phyloP scores from a whole-genome alignment of 257 asterid species.

The Nicotiana benthamiana region DNA sequence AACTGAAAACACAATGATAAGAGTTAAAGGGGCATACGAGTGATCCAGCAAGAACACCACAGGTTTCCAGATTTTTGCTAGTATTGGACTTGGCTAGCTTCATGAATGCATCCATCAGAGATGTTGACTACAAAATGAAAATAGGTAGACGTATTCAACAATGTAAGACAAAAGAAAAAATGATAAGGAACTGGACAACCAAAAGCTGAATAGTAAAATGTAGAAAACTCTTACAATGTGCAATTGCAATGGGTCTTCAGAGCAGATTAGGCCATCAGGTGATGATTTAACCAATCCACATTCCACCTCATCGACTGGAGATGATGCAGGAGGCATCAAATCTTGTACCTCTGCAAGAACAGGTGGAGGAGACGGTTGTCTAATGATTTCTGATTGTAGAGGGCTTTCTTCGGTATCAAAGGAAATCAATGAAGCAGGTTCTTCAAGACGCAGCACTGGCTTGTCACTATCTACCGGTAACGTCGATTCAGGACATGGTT shows the following conservation, averaged over 20 bases:
- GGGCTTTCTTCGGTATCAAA: conserved; percentile 56
- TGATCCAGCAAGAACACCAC: conserved; percentile 94
- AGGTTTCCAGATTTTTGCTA: conserved; percentile 78
- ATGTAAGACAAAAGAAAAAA: background rate
- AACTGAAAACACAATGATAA: background rate
- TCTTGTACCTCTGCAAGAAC: conserved; percentile 80
- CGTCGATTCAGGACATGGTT: conserved; percentile 29
- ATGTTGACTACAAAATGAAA: conserved; percentile 51
- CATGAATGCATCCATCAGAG: conserved; percentile 88
- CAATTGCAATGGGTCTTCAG: conserved; percentile 82
- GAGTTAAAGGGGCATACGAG: conserved; percentile 47
- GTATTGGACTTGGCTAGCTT: conserved; percentile 86
- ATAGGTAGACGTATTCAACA: background rate
- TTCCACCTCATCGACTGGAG: conserved; percentile 34
- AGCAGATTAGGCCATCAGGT: conserved; percentile 41
- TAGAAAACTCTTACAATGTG: conserved; percentile 57
- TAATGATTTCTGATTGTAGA: conserved; percentile 39
- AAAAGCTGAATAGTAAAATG: background rate
- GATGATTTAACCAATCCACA: conserved; percentile 33
- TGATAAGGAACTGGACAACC: background rate
- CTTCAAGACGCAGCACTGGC: conserved; percentile 33
- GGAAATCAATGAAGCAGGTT: conserved; percentile 64
- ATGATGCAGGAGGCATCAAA: conserved; percentile 42
- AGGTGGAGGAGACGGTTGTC: conserved; percentile 88
- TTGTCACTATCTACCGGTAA: conserved; percentile 33